Evolutionary conservation across 148 eudicot species (phyloP).

Genomic region (Chenopodium album): DNA sequence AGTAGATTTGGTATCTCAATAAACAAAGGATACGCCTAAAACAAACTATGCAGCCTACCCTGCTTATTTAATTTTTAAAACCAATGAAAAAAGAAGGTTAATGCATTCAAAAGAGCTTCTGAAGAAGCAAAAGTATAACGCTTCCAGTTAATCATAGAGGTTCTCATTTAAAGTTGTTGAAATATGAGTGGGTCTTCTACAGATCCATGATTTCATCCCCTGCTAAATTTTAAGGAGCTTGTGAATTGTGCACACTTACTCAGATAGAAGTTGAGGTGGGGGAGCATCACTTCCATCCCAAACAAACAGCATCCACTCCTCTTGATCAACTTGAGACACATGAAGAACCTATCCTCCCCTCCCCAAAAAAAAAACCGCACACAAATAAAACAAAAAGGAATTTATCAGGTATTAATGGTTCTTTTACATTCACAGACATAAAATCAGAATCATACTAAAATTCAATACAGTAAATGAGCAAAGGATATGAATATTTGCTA

Average conservation of each 20-base stretch:
- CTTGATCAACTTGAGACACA: slow-evolving; percentile 42
- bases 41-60: not conserved
- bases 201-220: not conserved
- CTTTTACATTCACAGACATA: not conserved
- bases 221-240: not conserved
- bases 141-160: not conserved
- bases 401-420: not conserved
- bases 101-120: not conserved
- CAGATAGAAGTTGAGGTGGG: slow-evolving; percentile 41
- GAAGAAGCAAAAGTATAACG: not conserved
- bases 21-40: not conserved
- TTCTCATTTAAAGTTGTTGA: not conserved
- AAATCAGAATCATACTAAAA: not conserved
- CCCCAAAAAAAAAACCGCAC: not conserved
- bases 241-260: slow-evolving; percentile 42
- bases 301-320: slow-evolving; percentile 62
- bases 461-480: not conserved
- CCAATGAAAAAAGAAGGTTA: not conserved
- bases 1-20: slow-evolving; percentile 11
- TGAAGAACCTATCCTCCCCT: slow-evolving; percentile 54
- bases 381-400: not conserved
- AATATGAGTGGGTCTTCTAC: not conserved
- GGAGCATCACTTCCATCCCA: slow-evolving; percentile 98
- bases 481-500: too few species aligned
- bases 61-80: not conserved